These are phyloP conservation scores for Penicillium bialowiezense DNA, from an alignment of 495 filamentous ascomycete genomes.

Conservation along the genomic window DNA sequence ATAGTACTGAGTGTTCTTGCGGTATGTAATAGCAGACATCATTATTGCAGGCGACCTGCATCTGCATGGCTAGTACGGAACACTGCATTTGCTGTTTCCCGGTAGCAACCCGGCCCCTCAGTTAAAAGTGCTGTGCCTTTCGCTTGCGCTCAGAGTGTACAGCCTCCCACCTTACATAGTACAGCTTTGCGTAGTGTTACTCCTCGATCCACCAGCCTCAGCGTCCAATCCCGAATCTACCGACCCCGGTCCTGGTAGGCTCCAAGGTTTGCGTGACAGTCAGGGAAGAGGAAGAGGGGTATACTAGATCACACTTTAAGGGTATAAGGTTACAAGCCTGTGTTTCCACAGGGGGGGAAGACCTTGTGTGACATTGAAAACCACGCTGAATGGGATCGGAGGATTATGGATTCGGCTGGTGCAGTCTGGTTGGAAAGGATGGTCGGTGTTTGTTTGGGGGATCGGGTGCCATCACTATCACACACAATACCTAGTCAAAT, in stretches of 20 bases:
- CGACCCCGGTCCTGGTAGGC: constrained; percentile 3
- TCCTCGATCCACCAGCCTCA: background rate
- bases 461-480: constrained; percentile 9
- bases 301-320: constrained; percentile 5
- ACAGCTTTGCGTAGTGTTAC: background rate
- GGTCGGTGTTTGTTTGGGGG: background rate
- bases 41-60: constrained; percentile 9
- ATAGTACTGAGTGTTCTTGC: background rate
- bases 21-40: background rate
- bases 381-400: constrained; percentile 21
- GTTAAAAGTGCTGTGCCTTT: too few species aligned
- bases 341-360: constrained; percentile 5
- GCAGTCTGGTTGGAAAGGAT: constrained; percentile 19
- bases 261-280: constrained; percentile 8
- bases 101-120: background rate
- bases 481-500: constrained; percentile 16
- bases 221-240: constrained; percentile 14
- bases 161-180: background rate
- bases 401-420: constrained; percentile 18
- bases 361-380: constrained; percentile 12
- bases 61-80: too few species aligned
- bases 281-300: constrained; percentile 1
- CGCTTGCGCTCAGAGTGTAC: background rate
- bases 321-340: constrained; percentile 16
- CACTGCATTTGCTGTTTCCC: background rate